Conservation (phyloP, 176 grass and related monocot species). For the Miscanthus lutarioriparius region DNA sequence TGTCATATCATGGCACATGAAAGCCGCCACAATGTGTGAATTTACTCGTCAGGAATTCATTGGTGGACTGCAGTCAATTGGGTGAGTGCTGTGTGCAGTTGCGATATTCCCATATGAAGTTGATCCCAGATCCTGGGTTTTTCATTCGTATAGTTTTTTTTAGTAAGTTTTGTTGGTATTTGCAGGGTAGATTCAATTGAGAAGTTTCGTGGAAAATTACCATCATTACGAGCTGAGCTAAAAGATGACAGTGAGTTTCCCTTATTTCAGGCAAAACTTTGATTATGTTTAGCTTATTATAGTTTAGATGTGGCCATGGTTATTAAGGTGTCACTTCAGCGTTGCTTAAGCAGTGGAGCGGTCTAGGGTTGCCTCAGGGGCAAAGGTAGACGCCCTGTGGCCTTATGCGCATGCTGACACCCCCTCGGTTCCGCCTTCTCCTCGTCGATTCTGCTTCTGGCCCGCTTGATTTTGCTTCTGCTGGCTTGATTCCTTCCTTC, state of each 20-base stretch:
- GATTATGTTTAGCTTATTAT: neutral
- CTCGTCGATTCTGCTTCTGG: too few species aligned
- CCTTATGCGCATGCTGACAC: too few species aligned
- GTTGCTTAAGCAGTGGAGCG: too few species aligned
- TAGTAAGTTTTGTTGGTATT: constrained; percentile 30
- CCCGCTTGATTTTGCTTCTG: too few species aligned
- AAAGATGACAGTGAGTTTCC: constrained; percentile 83
- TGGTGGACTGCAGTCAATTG: constrained; percentile 88
- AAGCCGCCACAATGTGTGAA: constrained; percentile 99
- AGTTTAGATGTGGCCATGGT: neutral
- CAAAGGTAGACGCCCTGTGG: too few species aligned
- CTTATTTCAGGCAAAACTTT: constrained; percentile 15
- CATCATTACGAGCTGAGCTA: constrained; percentile 83
- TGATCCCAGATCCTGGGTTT: neutral
- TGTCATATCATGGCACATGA: constrained; percentile 99
- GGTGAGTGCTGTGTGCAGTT: constrained; percentile 55
- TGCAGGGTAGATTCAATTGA: constrained; percentile 92
- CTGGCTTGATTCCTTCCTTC: too few species aligned
- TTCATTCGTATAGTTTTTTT: constrained; percentile 8
- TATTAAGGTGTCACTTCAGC: too few species aligned
- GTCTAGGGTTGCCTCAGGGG: too few species aligned
- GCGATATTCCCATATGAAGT: neutral
- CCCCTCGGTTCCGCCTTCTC: too few species aligned
- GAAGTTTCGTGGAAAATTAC: constrained; percentile 84
- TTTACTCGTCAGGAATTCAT: constrained; percentile 90